phyloP scores from a whole-genome alignment of 331 rosid species.

The Spiraea crenata region DNA sequence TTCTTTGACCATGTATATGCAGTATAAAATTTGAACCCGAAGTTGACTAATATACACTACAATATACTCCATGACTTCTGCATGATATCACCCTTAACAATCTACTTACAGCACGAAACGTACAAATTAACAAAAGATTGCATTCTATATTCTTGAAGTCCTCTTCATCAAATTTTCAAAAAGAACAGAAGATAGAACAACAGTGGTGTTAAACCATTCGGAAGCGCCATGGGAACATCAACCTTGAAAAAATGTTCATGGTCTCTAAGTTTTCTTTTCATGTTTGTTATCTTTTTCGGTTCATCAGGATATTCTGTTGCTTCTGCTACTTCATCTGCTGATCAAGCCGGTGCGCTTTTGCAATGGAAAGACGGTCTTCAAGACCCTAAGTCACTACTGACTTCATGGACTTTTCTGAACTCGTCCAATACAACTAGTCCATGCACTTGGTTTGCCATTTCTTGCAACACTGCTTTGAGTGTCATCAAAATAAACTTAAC shows the following conservation, averaged over 20 bases:
- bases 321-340: background rate
- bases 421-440: slow-evolving; percentile 8
- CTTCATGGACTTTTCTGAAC: slow-evolving; percentile 27
- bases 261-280: background rate
- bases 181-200: background rate
- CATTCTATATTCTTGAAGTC: background rate
- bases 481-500: slow-evolving; percentile 25
- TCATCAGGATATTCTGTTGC: background rate
- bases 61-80: background rate
- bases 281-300: background rate
- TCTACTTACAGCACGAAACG: background rate
- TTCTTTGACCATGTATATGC: background rate
- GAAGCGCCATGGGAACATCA: slow-evolving; percentile 14
- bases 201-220: background rate
- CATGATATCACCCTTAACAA: background rate
- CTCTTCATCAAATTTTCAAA: background rate
- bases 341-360: slow-evolving; percentile 29
- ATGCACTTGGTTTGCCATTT: slow-evolving; percentile 30
- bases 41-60: background rate
- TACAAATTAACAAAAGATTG: background rate
- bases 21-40: background rate
- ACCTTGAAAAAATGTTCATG: background rate
- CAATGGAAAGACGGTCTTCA: slow-evolving; percentile 34
- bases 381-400: background rate
- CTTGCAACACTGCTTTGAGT: slow-evolving; percentile 21